Conservation (phyloP, 1,139 yeast genomes). For the Eremothecium cymbalariae region DNA sequence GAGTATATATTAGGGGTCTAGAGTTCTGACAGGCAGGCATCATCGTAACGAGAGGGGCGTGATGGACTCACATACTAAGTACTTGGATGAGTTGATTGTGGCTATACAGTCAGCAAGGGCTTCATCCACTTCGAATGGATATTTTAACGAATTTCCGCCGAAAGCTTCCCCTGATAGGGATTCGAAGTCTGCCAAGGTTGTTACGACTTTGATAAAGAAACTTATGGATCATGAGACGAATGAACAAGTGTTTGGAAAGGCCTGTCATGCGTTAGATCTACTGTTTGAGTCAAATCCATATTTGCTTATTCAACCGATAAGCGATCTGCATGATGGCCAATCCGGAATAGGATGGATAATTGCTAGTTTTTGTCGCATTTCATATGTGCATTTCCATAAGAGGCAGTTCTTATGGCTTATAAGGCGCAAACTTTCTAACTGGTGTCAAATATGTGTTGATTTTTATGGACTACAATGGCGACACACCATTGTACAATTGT, state of each 20-base stretch:
- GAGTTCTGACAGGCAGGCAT: too few relatives aligned
- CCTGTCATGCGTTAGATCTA: conserved; percentile 23
- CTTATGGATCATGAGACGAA: conserved; percentile 15
- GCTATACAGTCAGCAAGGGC: conserved; percentile 22
- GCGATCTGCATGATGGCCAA: conserved; percentile 4
- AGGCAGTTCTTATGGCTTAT: conserved; percentile 23
- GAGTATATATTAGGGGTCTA: too few relatives aligned
- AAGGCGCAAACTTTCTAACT: conserved; percentile 19
- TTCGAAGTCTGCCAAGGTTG: conserved; percentile 20
- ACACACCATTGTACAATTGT: conserved; percentile 12
- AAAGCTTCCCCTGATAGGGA: conserved; percentile 12
- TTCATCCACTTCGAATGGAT: not conserved
- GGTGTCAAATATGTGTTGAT: conserved; percentile 17
- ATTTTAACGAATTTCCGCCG: conserved; percentile 4
- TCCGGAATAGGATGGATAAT: conserved; percentile 17
- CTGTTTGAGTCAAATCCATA: conserved; percentile 21
- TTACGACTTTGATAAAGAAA: conserved; percentile 21
- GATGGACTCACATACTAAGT: conserved; percentile 15
- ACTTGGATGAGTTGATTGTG: conserved; percentile 26
- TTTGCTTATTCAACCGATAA: conserved; percentile 8
- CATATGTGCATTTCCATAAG: conserved; percentile 13
- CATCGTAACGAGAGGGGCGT: too few relatives aligned
- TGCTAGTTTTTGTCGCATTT: conserved; percentile 15
- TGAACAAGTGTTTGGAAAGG: conserved; percentile 22
- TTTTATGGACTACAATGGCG: conserved; percentile 16